phyloP scores from a whole-genome alignment of 169 alveolate genomes.

The Eimeria tenella region DNA sequence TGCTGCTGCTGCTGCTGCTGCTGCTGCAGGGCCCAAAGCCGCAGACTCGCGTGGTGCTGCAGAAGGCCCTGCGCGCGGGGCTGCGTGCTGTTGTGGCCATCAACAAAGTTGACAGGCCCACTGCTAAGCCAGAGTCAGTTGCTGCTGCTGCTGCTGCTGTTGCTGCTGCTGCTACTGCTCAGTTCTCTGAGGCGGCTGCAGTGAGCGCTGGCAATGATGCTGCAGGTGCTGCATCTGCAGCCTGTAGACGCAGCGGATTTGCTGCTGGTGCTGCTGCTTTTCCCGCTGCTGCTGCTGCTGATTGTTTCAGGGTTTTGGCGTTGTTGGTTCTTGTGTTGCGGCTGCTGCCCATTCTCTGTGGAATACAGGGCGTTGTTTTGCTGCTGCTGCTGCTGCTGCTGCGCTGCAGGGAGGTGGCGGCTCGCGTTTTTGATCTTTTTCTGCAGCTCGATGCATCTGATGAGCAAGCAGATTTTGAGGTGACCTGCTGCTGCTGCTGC shows the following conservation, averaged over 20 bases:
- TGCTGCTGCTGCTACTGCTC: not conserved
- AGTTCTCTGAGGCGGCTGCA: not conserved
- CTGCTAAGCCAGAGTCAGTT: constrained; percentile 82
- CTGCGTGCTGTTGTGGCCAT: constrained; percentile 84
- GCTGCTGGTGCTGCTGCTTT: too few relatives aligned
- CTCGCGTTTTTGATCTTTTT: constrained; percentile 92
- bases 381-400: constrained; percentile 21
- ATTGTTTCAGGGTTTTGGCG: too few relatives aligned
- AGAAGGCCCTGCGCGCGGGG: constrained; percentile 86
- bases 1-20: too few relatives aligned
- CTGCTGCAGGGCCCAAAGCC: constrained; percentile 81
- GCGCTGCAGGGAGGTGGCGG: constrained; percentile 62
- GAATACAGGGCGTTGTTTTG: not conserved
- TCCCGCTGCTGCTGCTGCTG: too few relatives aligned
- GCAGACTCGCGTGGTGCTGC: constrained; percentile 89
- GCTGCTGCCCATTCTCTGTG: not conserved
- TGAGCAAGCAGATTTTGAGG: constrained; percentile 91
- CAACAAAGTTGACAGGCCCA: constrained; percentile 91
- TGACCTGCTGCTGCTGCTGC: not conserved
- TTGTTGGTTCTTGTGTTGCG: not conserved
- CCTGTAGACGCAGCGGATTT: not conserved
- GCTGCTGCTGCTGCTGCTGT: constrained; percentile 18
- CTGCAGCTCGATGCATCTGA: constrained; percentile 93
- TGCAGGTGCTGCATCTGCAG: not conserved
- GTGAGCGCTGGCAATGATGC: not conserved